Evolutionary conservation across 305 asterid species (phyloP).

Genomic region (Ruellia speciosa): DNA sequence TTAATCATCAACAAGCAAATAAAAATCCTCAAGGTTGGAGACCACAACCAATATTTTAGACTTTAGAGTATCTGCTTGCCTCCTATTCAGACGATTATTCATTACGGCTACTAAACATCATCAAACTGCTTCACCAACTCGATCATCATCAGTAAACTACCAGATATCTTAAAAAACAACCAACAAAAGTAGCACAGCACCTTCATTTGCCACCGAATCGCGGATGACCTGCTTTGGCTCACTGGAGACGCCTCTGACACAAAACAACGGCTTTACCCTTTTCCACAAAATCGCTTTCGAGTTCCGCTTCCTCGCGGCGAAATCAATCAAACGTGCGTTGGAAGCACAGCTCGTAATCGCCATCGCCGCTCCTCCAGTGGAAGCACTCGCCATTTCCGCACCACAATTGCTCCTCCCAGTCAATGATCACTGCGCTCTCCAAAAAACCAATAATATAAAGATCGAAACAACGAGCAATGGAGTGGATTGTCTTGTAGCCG

Average conservation of each 20-base stretch:
- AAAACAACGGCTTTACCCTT: constrained; percentile 33
- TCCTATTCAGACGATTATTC: too few species aligned
- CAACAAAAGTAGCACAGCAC: constrained; percentile 13
- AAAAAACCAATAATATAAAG: neutral
- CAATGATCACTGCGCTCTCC: constrained; percentile 10
- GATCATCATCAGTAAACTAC: neutral
- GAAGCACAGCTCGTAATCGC: constrained; percentile 30
- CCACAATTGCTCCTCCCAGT: neutral
- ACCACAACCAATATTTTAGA: too few species aligned
- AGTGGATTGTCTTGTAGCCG: neutral
- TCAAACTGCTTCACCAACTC: too few species aligned
- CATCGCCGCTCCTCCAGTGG: constrained; percentile 30
- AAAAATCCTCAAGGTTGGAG: too few species aligned
- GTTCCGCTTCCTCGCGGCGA: constrained; percentile 30
- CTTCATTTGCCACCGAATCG: constrained; percentile 38
- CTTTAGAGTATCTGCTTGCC: too few species aligned
- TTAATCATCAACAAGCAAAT: too few species aligned
- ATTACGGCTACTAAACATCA: too few species aligned
- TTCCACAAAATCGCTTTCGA: constrained; percentile 27
- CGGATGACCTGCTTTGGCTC: constrained; percentile 33
- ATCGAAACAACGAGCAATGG: neutral
- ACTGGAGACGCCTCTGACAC: constrained; percentile 41
- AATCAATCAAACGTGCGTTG: constrained; percentile 31
- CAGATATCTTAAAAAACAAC: neutral
- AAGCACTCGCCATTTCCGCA: constrained; percentile 37